Evolutionary conservation across 2,329 filamentous ascomycete genomes (phyloP).

Genomic region (Helotiales sp.): DNA sequence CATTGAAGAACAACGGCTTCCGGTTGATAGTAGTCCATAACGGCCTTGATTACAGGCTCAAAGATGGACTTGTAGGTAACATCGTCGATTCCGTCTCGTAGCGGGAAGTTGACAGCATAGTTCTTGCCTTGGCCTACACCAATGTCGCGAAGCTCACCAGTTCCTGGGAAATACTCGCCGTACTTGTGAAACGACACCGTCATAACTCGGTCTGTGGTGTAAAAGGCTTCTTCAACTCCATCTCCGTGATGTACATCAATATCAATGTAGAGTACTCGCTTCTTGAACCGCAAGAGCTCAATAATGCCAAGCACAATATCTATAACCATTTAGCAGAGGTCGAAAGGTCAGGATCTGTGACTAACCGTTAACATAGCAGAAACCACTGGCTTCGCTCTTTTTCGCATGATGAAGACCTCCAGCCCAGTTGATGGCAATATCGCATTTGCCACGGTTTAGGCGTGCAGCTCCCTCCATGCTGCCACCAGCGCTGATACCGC

Average conservation of each 20-base stretch:
- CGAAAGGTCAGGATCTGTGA: slow-evolving; percentile 23
- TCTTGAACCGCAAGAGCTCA: slow-evolving; percentile 84
- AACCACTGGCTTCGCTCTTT: slow-evolving; percentile 92
- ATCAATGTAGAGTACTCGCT: slow-evolving; percentile 96
- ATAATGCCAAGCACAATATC: slow-evolving; percentile 95
- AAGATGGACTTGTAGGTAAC: slow-evolving; percentile 88
- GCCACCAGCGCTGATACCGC: slow-evolving; percentile 89
- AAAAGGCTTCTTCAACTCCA: slow-evolving; percentile 91
- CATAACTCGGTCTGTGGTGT: slow-evolving; percentile 89
- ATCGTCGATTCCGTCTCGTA: slow-evolving; percentile 91
- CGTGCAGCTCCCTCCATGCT: slow-evolving; percentile 92
- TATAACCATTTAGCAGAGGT: slow-evolving; percentile 51
- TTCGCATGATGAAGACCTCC: slow-evolving; percentile 97
- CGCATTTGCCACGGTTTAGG: slow-evolving; percentile 85
- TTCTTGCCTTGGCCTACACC: slow-evolving; percentile 87
- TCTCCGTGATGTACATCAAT: slow-evolving; percentile 95
- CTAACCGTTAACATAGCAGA: slow-evolving; percentile 96
- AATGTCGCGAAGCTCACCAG: slow-evolving; percentile 81
- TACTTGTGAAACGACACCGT: slow-evolving; percentile 96
- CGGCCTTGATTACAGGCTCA: slow-evolving; percentile 81
- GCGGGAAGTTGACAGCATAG: slow-evolving; percentile 87
- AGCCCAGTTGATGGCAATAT: slow-evolving; percentile 98
- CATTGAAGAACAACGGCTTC: slow-evolving; percentile 94
- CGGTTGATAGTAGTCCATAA: slow-evolving; percentile 85
- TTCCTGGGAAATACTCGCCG: slow-evolving; percentile 93